phyloP scores from a whole-genome alignment of 306 rosid species.

The Styphnolobium japonicum region DNA sequence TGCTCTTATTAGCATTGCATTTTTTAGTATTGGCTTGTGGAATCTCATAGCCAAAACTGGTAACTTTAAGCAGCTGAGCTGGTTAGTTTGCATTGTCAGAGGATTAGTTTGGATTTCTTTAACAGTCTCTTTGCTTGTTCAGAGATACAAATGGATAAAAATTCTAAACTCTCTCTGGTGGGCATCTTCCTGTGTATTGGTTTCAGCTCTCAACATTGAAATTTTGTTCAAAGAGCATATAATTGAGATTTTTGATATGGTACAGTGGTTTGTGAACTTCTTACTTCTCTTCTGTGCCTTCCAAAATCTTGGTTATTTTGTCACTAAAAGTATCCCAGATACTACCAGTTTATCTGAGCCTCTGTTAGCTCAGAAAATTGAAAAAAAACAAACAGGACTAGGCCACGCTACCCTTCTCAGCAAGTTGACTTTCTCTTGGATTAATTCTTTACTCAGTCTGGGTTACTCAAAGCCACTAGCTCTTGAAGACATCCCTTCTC shows the following conservation, averaged over 20 bases:
- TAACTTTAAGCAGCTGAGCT: not conserved
- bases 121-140: conserved; percentile 48
- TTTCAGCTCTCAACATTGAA: conserved; percentile 48
- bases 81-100: conserved; percentile 35
- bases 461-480: conserved; percentile 57
- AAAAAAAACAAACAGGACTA: conserved; percentile 30
- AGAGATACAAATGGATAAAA: conserved; percentile 39
- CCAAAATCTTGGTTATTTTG: conserved; percentile 30
- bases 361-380: conserved; percentile 29
- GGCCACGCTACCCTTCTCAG: conserved; percentile 35
- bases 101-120: conserved; percentile 58
- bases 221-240: conserved; percentile 27
- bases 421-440: conserved; percentile 68
- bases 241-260: conserved; percentile 32
- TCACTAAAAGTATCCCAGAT: conserved; percentile 7
- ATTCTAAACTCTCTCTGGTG: conserved; percentile 60
- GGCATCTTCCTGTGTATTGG: conserved; percentile 36
- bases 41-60: conserved; percentile 31
- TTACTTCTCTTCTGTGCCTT: conserved; percentile 50
- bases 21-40: conserved; percentile 39
- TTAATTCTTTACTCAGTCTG: conserved; percentile 48
- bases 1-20: conserved; percentile 39
- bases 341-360: conserved; percentile 44
- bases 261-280: conserved; percentile 41
- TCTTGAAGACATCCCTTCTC: conserved; percentile 62